These are phyloP conservation scores for Ceratocystis smalleyi DNA, from an alignment of 2,329 filamentous ascomycete species.

Conservation along the genomic window DNA sequence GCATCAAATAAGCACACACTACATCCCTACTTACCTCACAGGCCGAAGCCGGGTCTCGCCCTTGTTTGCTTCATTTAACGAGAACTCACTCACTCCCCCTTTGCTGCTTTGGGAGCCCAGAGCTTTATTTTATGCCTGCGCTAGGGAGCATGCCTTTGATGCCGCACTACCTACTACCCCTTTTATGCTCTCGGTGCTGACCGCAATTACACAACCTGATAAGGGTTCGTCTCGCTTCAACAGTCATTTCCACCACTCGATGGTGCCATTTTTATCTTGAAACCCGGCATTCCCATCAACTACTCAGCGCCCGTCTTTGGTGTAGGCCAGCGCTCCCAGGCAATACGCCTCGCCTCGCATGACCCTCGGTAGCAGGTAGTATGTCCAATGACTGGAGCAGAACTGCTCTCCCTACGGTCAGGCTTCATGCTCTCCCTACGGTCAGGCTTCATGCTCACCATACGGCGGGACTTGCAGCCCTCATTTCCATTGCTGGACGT, in stretches of 20 bases:
- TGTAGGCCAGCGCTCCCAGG: background rate
- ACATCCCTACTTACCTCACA: background rate
- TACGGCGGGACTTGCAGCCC: no score
- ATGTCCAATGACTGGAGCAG: background rate
- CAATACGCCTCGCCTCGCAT: background rate
- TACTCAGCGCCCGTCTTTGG: background rate
- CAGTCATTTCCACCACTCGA: no score
- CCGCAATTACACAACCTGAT: conserved; percentile 1
- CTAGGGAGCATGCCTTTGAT: background rate
- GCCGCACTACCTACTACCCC: background rate
- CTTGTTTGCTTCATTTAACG: background rate
- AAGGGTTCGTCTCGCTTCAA: background rate
- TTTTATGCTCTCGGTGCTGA: background rate
- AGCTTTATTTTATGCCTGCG: background rate
- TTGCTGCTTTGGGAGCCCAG: background rate
- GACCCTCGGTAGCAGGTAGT: background rate
- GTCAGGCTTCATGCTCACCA: background rate
- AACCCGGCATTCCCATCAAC: background rate
- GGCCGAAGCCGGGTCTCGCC: background rate
- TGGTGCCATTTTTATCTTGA: background rate
- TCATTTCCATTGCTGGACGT: no score
- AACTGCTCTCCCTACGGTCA: background rate
- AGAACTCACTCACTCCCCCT: background rate
- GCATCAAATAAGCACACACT: background rate
- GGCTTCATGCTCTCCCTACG: background rate